Base-by-base conservation (phyloP, 2,329 filamentous ascomycete species). In the Fusarium mundagurra region DNA sequence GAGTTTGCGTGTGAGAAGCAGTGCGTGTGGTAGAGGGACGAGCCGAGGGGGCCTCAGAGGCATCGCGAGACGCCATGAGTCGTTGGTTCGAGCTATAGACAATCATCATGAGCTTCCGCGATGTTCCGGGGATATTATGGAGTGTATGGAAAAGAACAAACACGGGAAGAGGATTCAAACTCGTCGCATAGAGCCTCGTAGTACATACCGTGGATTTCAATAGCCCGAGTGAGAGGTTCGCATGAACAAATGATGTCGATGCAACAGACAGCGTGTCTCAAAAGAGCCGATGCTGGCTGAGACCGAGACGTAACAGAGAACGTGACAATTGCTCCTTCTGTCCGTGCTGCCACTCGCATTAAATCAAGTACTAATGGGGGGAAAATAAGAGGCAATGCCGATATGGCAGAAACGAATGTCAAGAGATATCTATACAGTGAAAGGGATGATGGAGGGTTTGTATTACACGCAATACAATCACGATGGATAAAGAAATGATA, bases 41-140 rank as follows among this genome's bases (percentile, higher is more conserved):
- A 77, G 77, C 75, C 62, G 76, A 74, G 20, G 76, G 64, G 66
- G 78, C 74, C 71, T 78, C 78, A 61, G 73, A 72, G 58, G 79
- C 69, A 69, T 69, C 77, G 70, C 69, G 77, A 61, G 82, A 77
- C 69, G 82, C 79, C 83, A 84, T 84, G 75, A 73, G 73, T 72
- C 74, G 71, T 61, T 78, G 69, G 12, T 62, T 51, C n/a, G 75
- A 69, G 67, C 75, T 79, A 61, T 75, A 74, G n/a, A 77, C 67
- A 12, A 80, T 79, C 74, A 80, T 80, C 51, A 74, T 81, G 70
- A 81, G 77, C 61, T 67, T 75, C 33, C 17, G 34, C 24, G 33
- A 62, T 10, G 60, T 58, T 69, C 47, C 12, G 55, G n/a, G 27
- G 53, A 33, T 34, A 62, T 33, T 34, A 48, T 31, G n/a, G 48